Base-by-base conservation (phyloP, 148 eudicot genomes). In the Spergularia bocconei region DNA sequence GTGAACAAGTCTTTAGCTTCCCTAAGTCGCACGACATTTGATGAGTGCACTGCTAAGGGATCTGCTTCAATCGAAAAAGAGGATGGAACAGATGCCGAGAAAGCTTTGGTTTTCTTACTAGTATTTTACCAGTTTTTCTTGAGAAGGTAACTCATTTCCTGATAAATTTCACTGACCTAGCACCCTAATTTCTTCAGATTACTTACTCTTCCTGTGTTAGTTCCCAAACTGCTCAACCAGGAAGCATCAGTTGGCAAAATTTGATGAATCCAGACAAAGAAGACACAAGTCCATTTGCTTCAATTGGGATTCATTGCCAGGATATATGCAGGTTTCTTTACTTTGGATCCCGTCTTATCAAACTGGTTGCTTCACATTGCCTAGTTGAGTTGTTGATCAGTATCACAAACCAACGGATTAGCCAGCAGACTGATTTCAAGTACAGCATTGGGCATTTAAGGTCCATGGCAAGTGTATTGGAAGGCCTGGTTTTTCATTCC, bases 261-360 rank as follows among this genome's bases (percentile, higher is more conserved):
- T 83, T 86, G 67, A 85, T 95, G 60, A 69, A 78, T 52, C 77
- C 59, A 69, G 73, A 77, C 74, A 71, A 77, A 73, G 79, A 29
- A 33, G 79, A 63, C 57, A 71, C 61, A 59, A 83, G 77, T 76
- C 69, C 79, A 59, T 57, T 78, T 64, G 79, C 90, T 68, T 81
- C 83, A 72, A 72, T 86, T 62, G 86, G 91, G 81, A 86, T 89
- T 79, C 78, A 53, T 48, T 88, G 91, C 85, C 89, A 85, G 67
- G 92, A 90, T 71, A 74, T 92, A 72, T 89, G 97, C 86, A 86
- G 88, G 82, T 73, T 92, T 71, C 68, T 95, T 80, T 90, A 95
- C 85, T 88, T 82, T 76, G 97, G 96, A 51, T 85, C 97, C 19
- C 77, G 88, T 62, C 55, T 79, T 47, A 78, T 89, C 60, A 90